Base-by-base conservation (phyloP, 2,329 filamentous ascomycete species). In the Clarireedia sp. region DNA sequence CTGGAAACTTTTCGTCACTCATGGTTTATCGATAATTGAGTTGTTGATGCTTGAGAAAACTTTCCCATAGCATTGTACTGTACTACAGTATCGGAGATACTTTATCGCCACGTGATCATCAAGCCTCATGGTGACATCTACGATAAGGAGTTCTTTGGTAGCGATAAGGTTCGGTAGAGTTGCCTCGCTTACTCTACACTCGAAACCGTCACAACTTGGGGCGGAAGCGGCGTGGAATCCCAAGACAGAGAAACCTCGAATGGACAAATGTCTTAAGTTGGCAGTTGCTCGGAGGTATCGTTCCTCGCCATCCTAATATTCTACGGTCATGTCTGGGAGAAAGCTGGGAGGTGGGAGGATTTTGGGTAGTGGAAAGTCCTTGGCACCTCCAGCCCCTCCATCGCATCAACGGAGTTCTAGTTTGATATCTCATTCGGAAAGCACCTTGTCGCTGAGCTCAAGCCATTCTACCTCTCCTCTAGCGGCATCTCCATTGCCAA, bases 311-410 rank as follows among this genome's bases (percentile, higher is more conserved):
- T 48, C 44, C 53, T 33, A 49, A 61, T 59, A 61, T 58, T 59
- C 59, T 61, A 58, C 62, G 58, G 62, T 60, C 53, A 95, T 95
- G 90, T 87, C 90, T 66, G 80, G 81, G 72, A 84, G 89, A 76
- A 91, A 87, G 77, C 81, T 96, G 71, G 92, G 92, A 73, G 91
- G 92, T 73, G 92, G 92, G 71, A 85, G 92, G 75, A 85, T 96
- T 68, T 77, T 96, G 66, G 92, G 92, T 67, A 95, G 81, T 74
- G 90, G 89, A 66, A 90, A 86, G 72, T 84, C 86, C 66, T 82
- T 96, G 66, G 87, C 85, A 64, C 87, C 89, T 66, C 75, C 80
- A 60, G 58, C 63, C 78, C 80, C 66, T 64, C 77, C 68, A 71
- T 61, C 66, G 57, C 65, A 67, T 62, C 54, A 43, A 54, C 60